These are phyloP conservation scores for maize (Zea mays) DNA, from an alignment of 176 grass and related monocot species.

Conservation along the genomic window Zm-B73-REFERENCE-NAM-5.0 NC_050099.1:177589001-177589500, in stretches of 20 bases:
- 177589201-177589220: neutral
- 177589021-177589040: neutral
- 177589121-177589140: neutral
- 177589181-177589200: neutral
- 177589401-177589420: neutral
- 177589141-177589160: neutral
- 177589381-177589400: neutral
- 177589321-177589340: neutral
- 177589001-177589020: conserved; percentile 13
- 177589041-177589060: neutral
- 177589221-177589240: neutral
- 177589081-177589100: neutral
- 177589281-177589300: neutral
- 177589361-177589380: neutral
- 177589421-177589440: neutral
- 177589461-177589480: neutral
- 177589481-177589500: neutral
- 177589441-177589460: neutral
- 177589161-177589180: neutral
- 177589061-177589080: neutral
- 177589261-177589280: neutral
- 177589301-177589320: neutral
- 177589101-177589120: neutral
- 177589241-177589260: neutral
- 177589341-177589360: neutral